phyloP scores from a whole-genome alignment of 2,329 filamentous ascomycete genomes.

The Arthroderma sp. region DNA sequence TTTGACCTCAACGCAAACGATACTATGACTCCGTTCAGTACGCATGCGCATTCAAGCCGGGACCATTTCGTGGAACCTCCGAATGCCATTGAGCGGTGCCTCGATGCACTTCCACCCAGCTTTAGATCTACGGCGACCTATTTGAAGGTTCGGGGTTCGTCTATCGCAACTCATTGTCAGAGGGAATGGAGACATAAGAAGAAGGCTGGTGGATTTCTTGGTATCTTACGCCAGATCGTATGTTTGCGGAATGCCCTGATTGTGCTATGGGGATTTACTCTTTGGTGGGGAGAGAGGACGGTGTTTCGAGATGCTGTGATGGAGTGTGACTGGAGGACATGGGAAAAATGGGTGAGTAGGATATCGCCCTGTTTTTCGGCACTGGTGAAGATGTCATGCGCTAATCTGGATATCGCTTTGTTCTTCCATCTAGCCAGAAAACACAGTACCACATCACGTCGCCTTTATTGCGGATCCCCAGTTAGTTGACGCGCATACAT shows the following conservation, averaged over 20 bases:
- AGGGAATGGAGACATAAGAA: constrained; percentile 11
- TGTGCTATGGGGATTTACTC: constrained; percentile 57
- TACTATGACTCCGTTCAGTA: constrained; percentile 2
- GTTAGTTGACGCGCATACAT: constrained; percentile 87
- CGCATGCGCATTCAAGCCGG: constrained; percentile 3
- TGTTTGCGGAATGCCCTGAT: constrained; percentile 53
- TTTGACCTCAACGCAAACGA: background rate
- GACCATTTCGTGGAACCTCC: constrained; percentile 10
- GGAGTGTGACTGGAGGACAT: constrained; percentile 66
- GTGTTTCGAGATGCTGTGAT: constrained; percentile 59
- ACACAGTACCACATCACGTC: constrained; percentile 68
- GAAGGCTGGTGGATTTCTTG: constrained; percentile 9
- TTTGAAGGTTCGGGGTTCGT: background rate
- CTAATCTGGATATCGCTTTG: constrained; percentile 8
- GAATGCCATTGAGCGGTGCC: constrained; percentile 3
- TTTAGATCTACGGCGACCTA: background rate
- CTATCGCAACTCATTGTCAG: constrained; percentile 5
- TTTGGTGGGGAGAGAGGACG: constrained; percentile 77
- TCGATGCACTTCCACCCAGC: background rate
- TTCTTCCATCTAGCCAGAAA: constrained; percentile 47
- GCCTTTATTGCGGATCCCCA: constrained; percentile 82
- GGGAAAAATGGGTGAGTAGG: constrained; percentile 75
- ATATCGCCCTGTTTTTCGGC: background rate
- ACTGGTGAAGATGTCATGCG: constrained; percentile 3
- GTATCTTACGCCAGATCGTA: constrained; percentile 13